Conservation (phyloP, 2,329 filamentous ascomycete species). For the Arthrobotrys entomopaga region DNA sequence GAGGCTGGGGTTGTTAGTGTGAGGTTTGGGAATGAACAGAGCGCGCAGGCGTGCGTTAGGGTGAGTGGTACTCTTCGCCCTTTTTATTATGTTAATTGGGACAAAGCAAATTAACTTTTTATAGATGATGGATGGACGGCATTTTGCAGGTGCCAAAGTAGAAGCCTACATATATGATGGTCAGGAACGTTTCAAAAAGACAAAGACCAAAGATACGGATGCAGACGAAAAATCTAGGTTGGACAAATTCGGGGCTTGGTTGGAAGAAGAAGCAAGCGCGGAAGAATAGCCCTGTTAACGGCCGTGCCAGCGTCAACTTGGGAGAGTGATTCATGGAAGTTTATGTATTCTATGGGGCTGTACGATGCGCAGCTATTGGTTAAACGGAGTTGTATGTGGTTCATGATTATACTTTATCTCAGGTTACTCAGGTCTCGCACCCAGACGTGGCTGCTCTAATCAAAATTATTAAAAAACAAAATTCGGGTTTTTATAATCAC, state of each 20-base stretch:
- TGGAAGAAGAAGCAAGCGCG: slow-evolving; percentile 57
- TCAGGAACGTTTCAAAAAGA: slow-evolving; percentile 76
- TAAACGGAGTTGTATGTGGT: neutral
- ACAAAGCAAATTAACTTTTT: too few relatives aligned
- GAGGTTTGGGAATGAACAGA: slow-evolving; percentile 77
- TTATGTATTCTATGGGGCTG: slow-evolving; percentile 19
- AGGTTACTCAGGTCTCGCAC: too few relatives aligned
- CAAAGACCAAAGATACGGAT: slow-evolving; percentile 64
- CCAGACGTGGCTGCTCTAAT: too few relatives aligned
- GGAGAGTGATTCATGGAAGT: neutral
- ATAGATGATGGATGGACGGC: slow-evolving; percentile 79
- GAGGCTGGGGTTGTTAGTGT: slow-evolving; percentile 84
- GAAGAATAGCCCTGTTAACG: slow-evolving; percentile 10
- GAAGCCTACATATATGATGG: slow-evolving; percentile 77
- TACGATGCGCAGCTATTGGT: slow-evolving; percentile 13
- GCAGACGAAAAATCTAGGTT: slow-evolving; percentile 63
- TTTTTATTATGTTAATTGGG: neutral
- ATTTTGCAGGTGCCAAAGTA: slow-evolving; percentile 77
- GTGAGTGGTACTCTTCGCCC: slow-evolving; percentile 33
- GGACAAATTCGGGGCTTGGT: slow-evolving; percentile 59
- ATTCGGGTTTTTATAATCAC: too few relatives aligned
- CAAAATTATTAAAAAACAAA: too few relatives aligned
- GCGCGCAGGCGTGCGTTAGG: slow-evolving; percentile 76
- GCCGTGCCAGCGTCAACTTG: too few relatives aligned
- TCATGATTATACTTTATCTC: too few relatives aligned